Evolutionary conservation across 768 basidiomycete genomes (phyloP), one percentile per base, ranked within the genome.

Genomic region (Mycena floridula): DNA sequence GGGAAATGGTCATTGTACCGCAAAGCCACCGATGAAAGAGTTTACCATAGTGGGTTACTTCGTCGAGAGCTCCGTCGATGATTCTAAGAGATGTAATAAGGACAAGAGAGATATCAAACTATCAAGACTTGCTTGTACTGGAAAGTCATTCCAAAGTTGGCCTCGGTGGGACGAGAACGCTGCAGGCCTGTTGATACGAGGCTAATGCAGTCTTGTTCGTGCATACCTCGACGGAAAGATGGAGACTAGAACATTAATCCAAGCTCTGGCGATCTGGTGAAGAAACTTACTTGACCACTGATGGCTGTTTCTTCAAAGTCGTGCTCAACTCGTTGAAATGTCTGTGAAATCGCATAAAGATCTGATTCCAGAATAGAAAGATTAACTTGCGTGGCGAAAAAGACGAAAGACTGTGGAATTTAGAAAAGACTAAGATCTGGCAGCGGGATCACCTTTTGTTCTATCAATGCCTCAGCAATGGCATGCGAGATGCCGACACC

Each of bases 71-170:
- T 3, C 89, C 89, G 54, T 90, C 88, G 40, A 83, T 60, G 42
- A 92, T 85, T 55, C 89, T 90, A 5, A 22, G 6, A 35, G 16
- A 21, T 13, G 52, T 11, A 22, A 18, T 6, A 15, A 21, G 27
- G 42, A 37, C 44, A 32, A 13, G 41, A 18, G 4, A 27, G 15
- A 20, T 16, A 24, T 44, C 32, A 18, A 35, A n/a, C n/a, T n/a
- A n/a, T n/a, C n/a, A n/a, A n/a, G n/a, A n/a, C n/a, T 23, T 46
- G 87, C 88, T 79, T 89, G 69, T 92, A 91, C 54, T 82, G 80
- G 59, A 89, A 92, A 3, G 70, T 66, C 63, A 90, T 69, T 7
- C 85, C 86, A 40, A 89, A 72, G 49, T 72, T 80, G 1, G 76
- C 69, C 2, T 65, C 61, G 6, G 82, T 73, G 50, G 65, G 67